Percentiles rank a stretch among this genome's conserved stretches.
phyloP scores from a whole-genome alignment of 371 early-diverging fungal genomes.

The Mortierella polycephala region DNA sequence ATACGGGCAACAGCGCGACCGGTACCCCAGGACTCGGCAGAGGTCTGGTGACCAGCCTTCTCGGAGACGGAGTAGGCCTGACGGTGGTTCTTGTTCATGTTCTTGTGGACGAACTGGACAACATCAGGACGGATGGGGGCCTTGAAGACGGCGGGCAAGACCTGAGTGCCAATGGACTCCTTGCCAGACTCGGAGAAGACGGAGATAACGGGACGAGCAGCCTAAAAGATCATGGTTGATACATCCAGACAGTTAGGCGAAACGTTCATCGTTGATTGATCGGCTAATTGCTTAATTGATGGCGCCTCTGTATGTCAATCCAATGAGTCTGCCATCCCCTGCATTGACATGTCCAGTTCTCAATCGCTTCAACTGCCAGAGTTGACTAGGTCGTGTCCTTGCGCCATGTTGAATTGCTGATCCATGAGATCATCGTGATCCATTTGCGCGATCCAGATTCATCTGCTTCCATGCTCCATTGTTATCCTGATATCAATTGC shows the following conservation, averaged over 20 bases:
- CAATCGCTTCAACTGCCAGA: too few species aligned
- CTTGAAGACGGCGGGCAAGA: slow-evolving; percentile 97
- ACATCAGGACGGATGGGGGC: slow-evolving; percentile 99
- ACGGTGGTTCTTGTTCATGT: slow-evolving; percentile 99
- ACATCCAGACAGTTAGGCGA: neutral
- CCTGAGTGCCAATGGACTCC: slow-evolving; percentile 77
- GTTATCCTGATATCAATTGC: too few species aligned
- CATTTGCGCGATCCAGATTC: too few species aligned
- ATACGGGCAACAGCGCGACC: slow-evolving; percentile 99
- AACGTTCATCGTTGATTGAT: too few species aligned
- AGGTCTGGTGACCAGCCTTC: slow-evolving; percentile 99
- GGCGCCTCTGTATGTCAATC: too few species aligned
- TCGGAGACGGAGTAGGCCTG: slow-evolving; percentile 98
- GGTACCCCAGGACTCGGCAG: slow-evolving; percentile 99
- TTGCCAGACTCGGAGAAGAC: slow-evolving; percentile 88
- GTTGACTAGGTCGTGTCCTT: too few species aligned
- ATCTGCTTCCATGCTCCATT: too few species aligned
- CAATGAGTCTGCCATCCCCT: too few species aligned
- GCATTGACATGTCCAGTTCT: too few species aligned
- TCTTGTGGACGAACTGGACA: slow-evolving; percentile 97
- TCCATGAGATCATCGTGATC: too few species aligned
- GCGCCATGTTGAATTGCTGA: too few species aligned
- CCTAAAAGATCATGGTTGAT: slow-evolving; percentile 26
- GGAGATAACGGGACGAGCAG: slow-evolving; percentile 92
- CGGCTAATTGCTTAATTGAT: too few species aligned